Evolutionary conservation across 139 green algal species (phyloP).

Genomic region (Edaphochlamys debaryana): DNA sequence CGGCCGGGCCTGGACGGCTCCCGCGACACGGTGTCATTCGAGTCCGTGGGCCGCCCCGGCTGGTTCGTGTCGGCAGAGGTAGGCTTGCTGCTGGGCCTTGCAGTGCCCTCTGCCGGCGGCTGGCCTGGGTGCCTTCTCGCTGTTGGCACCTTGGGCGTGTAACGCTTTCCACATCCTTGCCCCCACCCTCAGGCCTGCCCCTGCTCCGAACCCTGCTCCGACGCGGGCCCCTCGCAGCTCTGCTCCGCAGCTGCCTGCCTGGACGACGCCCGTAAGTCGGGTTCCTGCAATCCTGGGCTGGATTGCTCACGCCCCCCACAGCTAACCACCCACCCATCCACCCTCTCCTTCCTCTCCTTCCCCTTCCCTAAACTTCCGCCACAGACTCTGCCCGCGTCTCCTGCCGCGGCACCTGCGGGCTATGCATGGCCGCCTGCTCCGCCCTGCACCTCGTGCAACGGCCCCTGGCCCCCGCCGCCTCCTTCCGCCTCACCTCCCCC

Average conservation of each 20-base stretch:
- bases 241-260: too few species aligned
- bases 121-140: too few species aligned
- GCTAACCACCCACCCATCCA: too few species aligned
- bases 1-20: slow-evolving; percentile 26
- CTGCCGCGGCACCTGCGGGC: slow-evolving; percentile 6
- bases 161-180: neutral
- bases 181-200: too few species aligned
- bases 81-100: too few species aligned
- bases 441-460: slow-evolving; percentile 34
- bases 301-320: neutral
- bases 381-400: neutral
- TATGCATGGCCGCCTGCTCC: neutral
- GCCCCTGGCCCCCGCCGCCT: neutral
- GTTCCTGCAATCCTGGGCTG: too few species aligned
- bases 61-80: slow-evolving; percentile 5
- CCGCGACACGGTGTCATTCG: slow-evolving; percentile 29
- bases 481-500: slow-evolving; percentile 11
- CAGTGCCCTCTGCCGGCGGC: too few species aligned
- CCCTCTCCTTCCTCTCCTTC: neutral
- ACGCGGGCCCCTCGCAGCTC: too few species aligned
- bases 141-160: too few species aligned
- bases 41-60: slow-evolving; percentile 19
- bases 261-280: too few species aligned
- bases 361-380: too few species aligned
- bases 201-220: too few species aligned